A percentile compares a stretch with the other conserved stretches of the same genome.
Conservation (phyloP, 129 eudicot genomes). For the Escallonia herrerae region DNA sequence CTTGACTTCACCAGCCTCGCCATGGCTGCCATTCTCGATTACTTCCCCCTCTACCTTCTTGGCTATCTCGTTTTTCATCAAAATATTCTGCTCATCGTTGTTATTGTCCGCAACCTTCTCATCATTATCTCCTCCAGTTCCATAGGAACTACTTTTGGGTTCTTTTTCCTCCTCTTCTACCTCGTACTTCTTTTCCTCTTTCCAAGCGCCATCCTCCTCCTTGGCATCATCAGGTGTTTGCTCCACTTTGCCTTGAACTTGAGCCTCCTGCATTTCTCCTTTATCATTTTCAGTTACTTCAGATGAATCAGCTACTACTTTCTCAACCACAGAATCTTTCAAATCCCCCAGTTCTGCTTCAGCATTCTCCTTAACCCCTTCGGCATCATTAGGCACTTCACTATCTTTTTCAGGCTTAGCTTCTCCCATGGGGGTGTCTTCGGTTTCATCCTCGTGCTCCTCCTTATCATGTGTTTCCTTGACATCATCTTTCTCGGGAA, state of each 20-base stretch:
- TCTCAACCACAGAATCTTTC: slow-evolving; percentile 22
- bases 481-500: slow-evolving; percentile 9
- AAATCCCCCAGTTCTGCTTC: slow-evolving; percentile 24
- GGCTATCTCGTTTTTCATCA: background rate
- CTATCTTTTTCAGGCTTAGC: slow-evolving; percentile 26
- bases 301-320: slow-evolving; percentile 17
- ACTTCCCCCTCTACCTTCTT: slow-evolving; percentile 23
- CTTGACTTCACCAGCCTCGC: slow-evolving; percentile 22
- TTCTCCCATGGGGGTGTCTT: slow-evolving; percentile 12
- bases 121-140: background rate
- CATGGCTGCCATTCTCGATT: slow-evolving; percentile 32
- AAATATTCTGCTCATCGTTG: background rate
- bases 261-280: background rate
- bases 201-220: slow-evolving; percentile 4
- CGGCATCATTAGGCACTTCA: slow-evolving; percentile 14
- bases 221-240: slow-evolving; percentile 17
- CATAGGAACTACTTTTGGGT: background rate
- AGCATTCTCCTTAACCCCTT: slow-evolving; percentile 1
- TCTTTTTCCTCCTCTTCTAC: slow-evolving; percentile 18
- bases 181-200: slow-evolving; percentile 8
- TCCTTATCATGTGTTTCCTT: no score
- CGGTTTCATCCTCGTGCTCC: slow-evolving; percentile 8
- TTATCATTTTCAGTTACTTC: slow-evolving; percentile 8
- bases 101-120: slow-evolving; percentile 18
- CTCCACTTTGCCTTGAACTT: slow-evolving; percentile 12